Percentiles rank a stretch among this genome's conserved stretches.
Conservation (phyloP, 257 asterid species). For the Linaria vulgaris region DNA sequence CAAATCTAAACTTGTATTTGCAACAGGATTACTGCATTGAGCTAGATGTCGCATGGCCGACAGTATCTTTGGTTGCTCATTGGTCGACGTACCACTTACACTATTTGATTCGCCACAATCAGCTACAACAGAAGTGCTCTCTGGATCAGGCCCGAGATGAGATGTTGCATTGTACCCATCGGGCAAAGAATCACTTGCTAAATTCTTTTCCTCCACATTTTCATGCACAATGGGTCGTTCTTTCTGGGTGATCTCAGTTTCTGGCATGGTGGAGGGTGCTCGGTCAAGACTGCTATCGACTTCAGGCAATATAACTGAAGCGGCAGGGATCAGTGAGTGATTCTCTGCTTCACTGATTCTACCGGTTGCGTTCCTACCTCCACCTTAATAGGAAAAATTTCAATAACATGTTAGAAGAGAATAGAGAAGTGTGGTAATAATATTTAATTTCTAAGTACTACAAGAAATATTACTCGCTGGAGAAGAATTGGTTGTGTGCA, state of each 20-base stretch:
- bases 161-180: constrained; percentile 21
- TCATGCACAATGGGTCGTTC: constrained; percentile 23
- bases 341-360: constrained; percentile 48
- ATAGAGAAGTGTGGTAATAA: not conserved
- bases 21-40: constrained; percentile 27
- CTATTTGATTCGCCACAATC: constrained; percentile 29
- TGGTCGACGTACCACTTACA: constrained; percentile 29
- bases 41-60: constrained; percentile 26
- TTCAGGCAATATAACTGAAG: constrained; percentile 41
- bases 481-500: constrained; percentile 39
- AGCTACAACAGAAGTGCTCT: constrained; percentile 29
- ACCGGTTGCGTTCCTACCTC: constrained; percentile 51
- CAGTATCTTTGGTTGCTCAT: constrained; percentile 23
- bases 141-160: constrained; percentile 24
- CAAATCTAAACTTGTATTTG: constrained; percentile 20
- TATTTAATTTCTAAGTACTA: not conserved
- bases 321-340: constrained; percentile 29
- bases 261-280: constrained; percentile 28
- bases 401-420: constrained; percentile 1
- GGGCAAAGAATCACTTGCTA: not conserved
- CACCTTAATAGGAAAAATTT: constrained; percentile 47
- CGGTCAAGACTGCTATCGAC: constrained; percentile 31
- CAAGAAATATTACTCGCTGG: constrained; percentile 48
- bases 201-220: no score
- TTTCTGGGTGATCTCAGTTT: constrained; percentile 27